Conservation (phyloP, 805 yeast genomes). For the Ogataea corticis region DNA sequence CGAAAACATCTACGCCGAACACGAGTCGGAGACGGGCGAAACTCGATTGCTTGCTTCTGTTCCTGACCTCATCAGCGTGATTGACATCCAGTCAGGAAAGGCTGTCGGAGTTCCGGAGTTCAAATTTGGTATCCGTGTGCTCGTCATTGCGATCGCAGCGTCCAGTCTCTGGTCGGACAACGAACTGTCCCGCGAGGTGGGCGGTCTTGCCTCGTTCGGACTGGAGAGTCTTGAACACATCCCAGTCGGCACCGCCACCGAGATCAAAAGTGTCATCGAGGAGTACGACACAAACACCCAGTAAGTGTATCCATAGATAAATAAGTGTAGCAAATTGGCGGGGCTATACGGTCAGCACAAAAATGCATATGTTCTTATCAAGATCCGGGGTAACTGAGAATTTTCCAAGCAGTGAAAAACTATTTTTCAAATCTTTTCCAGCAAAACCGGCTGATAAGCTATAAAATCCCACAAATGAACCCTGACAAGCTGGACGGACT, state of each 20-base stretch:
- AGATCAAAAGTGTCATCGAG: constrained; percentile 38
- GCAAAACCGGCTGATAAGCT: too few species aligned
- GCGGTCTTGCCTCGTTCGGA: constrained; percentile 31
- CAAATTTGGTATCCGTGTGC: constrained; percentile 27
- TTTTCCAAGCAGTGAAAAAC: too few species aligned
- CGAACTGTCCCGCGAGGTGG: constrained; percentile 33
- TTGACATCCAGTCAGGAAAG: constrained; percentile 27
- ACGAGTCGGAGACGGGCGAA: constrained; percentile 9
- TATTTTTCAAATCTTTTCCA: too few species aligned
- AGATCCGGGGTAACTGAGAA: too few species aligned
- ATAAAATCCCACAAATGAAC: too few species aligned
- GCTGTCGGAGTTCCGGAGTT: constrained; percentile 33
- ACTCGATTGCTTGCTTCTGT: constrained; percentile 22
- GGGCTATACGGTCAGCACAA: too few species aligned
- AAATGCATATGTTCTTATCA: too few species aligned
- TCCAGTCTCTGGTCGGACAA: constrained; percentile 31
- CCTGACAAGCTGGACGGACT: neutral
- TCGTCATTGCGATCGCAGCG: constrained; percentile 31
- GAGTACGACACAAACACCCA: constrained; percentile 25
- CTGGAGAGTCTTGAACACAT: constrained; percentile 33
- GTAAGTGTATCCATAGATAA: too few species aligned
- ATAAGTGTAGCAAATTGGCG: too few species aligned
- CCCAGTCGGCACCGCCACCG: constrained; percentile 34
- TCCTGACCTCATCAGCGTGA: constrained; percentile 27
- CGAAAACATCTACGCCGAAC: constrained; percentile 39